phyloP scores from a whole-genome alignment of 495 filamentous ascomycete species.

The Penicillium pulvis region DNA sequence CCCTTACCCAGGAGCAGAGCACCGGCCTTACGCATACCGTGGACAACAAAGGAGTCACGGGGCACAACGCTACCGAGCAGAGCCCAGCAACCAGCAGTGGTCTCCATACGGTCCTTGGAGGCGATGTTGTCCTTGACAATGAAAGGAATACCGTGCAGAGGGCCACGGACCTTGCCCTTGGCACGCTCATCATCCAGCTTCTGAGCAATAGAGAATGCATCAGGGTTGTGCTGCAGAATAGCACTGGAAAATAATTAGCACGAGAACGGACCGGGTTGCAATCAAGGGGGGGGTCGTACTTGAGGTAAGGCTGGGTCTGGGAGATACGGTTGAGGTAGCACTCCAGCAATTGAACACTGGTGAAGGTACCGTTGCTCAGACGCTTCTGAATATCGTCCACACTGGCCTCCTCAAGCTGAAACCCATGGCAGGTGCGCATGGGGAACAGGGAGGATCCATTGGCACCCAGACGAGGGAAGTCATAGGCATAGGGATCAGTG shows the following conservation, averaged over 20 bases:
- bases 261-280: neutral
- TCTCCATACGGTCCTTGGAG: slow-evolving; percentile 69
- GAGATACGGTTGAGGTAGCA: slow-evolving; percentile 57
- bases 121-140: slow-evolving; percentile 78
- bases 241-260: slow-evolving; percentile 34
- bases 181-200: slow-evolving; percentile 60
- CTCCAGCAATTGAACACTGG: slow-evolving; percentile 47
- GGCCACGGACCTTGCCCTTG: slow-evolving; percentile 55
- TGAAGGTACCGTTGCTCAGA: slow-evolving; percentile 45
- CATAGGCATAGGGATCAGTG: slow-evolving; percentile 38
- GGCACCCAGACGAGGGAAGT: slow-evolving; percentile 43
- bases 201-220: slow-evolving; percentile 58
- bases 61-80: slow-evolving; percentile 66
- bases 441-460: slow-evolving; percentile 46
- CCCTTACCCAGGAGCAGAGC: slow-evolving; percentile 71
- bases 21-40: slow-evolving; percentile 61
- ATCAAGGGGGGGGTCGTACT: slow-evolving; percentile 43
- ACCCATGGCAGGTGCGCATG: slow-evolving; percentile 62
- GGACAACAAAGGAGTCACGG: slow-evolving; percentile 64
- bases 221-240: slow-evolving; percentile 64
- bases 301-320: slow-evolving; percentile 60
- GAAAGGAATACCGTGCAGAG: slow-evolving; percentile 73
- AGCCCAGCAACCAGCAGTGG: slow-evolving; percentile 60
- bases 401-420: slow-evolving; percentile 64
- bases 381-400: slow-evolving; percentile 56